Base-by-base conservation (phyloP, 495 filamentous ascomycete genomes). In the Penicillium paradoxum region DNA sequence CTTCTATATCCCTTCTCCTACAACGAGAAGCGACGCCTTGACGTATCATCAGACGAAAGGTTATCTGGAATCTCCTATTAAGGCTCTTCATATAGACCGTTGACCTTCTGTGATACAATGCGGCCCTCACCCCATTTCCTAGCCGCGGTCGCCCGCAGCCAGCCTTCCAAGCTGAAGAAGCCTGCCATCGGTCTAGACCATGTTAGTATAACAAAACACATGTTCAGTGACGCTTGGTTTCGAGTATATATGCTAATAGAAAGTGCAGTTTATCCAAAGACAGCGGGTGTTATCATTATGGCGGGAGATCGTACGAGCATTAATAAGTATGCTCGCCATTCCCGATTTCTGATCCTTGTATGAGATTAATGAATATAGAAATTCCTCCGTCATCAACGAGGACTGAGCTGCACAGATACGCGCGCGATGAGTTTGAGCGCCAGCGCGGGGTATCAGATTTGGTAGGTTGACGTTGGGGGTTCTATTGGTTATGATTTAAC, bases 401-500 rank as follows among this genome's bases (percentile, higher is more conserved):
- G 19, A 67, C 73, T 42, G 90, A 95, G 58, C 82, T 90, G 54
- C 76, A 77, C 30, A 69, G 71, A 24, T 92, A 88, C 73, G 90
- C 86, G 25, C 79, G 89, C 11, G 71, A 76, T 39, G 89, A 93
- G 57, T 91, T 93, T 63, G 84, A 89, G 66, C 78, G 86, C 22
- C 82, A 90, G 67, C 80, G 78, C 18, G 56, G 74, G 29, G 84
- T 92, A 19, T 83, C 81, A 2, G 89, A 95, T 64, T 56, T 88
- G 56, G 85, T 88, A 73, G 18, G 81, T 69, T 38, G 43, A 18
- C 17, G 81, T 69, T 38, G 43, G 15, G 49, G 6, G 11, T 17
- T 15, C 29, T 25, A 14, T n/a, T 29, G 33, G 1, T 38, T 1
- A 32, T 10, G 9, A 29, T 41, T 6, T 15, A 9, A 32, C 32